Conservation (phyloP, 768 basidiomycete species). For the Suillus bovinus region DNA sequence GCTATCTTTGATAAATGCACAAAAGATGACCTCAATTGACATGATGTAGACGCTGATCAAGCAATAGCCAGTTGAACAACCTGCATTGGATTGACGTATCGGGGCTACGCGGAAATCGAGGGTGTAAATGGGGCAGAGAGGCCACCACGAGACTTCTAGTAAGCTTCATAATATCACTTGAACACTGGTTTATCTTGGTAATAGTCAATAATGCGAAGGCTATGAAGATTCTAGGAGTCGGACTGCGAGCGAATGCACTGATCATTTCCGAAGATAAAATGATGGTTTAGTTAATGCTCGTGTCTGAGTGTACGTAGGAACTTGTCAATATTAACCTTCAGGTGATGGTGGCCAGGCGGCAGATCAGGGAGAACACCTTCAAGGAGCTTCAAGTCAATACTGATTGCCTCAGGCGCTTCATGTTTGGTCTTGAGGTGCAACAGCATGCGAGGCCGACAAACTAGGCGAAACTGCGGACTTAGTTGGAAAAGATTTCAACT, state of each 20-base stretch:
- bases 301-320: not conserved
- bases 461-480: not conserved
- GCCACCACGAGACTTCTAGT: not conserved
- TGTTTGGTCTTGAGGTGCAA: not conserved
- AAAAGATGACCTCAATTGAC: not conserved
- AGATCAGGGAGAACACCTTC: not conserved
- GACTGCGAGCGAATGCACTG: not conserved
- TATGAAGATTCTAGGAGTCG: not conserved
- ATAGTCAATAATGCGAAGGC: not conserved
- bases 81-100: not conserved
- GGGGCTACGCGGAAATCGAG: not conserved
- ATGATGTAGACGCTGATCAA: not conserved
- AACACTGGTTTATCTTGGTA: not conserved
- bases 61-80: not conserved
- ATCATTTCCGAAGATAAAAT: not conserved
- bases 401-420: not conserved
- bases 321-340: not conserved
- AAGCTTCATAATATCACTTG: not conserved
- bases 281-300: not conserved
- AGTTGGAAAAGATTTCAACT: not conserved
- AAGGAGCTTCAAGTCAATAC: not conserved
- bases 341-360: not conserved
- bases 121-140: not conserved
- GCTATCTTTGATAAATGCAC: not conserved
- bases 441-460: not conserved